Conservation (phyloP, 1,284 basidiomycete species). For the Austroboletus novae-zelandiae region DNA sequence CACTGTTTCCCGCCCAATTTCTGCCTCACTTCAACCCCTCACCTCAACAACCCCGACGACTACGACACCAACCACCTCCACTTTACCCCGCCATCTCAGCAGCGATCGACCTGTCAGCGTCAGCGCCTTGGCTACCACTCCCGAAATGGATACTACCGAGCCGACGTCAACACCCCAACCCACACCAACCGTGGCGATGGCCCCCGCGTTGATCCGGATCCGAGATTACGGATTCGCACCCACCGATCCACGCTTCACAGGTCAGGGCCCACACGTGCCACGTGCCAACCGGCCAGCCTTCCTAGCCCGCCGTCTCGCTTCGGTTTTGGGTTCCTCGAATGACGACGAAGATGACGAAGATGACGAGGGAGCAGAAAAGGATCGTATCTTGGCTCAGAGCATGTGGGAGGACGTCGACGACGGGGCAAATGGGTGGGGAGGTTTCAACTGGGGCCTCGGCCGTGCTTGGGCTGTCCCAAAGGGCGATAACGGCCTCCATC, state of each 20-base stretch:
- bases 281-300: conserved; percentile 43
- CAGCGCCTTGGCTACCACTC: neutral
- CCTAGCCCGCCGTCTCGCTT: conserved; percentile 39
- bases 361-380: conserved; percentile 5
- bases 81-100: neutral
- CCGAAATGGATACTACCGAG: neutral
- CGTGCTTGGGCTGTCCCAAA: conserved; percentile 31
- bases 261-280: conserved; percentile 53
- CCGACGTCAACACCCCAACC: neutral
- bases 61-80: neutral
- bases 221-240: conserved; percentile 60
- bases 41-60: conserved; percentile 4
- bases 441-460: conserved; percentile 41
- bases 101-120: neutral
- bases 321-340: conserved; percentile 14
- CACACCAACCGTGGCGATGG: neutral
- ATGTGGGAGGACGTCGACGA: conserved; percentile 26
- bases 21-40: conserved; percentile 2
- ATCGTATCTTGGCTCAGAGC: conserved; percentile 4
- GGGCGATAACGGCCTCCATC: neutral
- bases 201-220: conserved; percentile 44
- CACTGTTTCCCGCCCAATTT: neutral
- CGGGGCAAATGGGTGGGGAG: conserved; percentile 38
- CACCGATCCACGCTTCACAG: conserved; percentile 53
- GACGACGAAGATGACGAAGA: conserved; percentile 3